A percentile compares a stretch with the other conserved stretches of the same genome.
These are phyloP conservation scores for Syzygium aromaticum DNA, from an alignment of 345 rosid species.

Conservation along the genomic window DNA sequence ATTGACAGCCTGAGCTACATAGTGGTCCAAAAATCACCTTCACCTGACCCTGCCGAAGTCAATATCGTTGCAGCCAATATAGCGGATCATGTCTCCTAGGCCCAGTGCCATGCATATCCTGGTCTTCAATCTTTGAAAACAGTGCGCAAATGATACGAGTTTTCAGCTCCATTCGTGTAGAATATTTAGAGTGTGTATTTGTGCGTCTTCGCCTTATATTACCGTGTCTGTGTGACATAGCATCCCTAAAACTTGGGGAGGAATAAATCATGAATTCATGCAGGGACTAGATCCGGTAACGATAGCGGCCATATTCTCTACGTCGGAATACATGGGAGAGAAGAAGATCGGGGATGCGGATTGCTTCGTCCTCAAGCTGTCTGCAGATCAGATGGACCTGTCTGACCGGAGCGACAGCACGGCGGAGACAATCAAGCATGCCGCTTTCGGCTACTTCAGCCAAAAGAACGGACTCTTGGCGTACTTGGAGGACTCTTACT, in stretches of 20 bases:
- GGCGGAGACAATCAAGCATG: conserved; percentile 94
- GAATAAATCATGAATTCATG: conserved; percentile 1
- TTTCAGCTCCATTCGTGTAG: not conserved
- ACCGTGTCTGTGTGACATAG: not conserved
- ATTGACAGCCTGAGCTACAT: not conserved
- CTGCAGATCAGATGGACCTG: conserved; percentile 70
- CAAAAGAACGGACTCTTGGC: conserved; percentile 80
- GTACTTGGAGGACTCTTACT: conserved; percentile 52
- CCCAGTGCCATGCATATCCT: not conserved
- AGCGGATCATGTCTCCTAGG: conserved; percentile 26
- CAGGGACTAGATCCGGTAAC: conserved; percentile 92
- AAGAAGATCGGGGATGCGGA: conserved; percentile 49
- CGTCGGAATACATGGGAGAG: conserved; percentile 84
- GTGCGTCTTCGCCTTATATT: not conserved
- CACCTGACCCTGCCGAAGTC: conserved; percentile 4
- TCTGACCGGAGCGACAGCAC: conserved; percentile 68
- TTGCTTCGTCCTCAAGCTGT: conserved; percentile 74
- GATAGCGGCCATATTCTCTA: conserved; percentile 66
- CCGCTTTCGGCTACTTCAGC: conserved; percentile 82
- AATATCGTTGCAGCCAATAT: conserved; percentile 21
- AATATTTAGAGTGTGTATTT: too few species aligned
- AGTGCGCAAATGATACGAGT: not conserved
- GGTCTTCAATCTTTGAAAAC: not conserved
- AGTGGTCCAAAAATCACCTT: not conserved
- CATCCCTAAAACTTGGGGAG: not conserved